phyloP scores from a whole-genome alignment of 352 stramenopile genomes.

The Phytophthora cryptogea region DNA sequence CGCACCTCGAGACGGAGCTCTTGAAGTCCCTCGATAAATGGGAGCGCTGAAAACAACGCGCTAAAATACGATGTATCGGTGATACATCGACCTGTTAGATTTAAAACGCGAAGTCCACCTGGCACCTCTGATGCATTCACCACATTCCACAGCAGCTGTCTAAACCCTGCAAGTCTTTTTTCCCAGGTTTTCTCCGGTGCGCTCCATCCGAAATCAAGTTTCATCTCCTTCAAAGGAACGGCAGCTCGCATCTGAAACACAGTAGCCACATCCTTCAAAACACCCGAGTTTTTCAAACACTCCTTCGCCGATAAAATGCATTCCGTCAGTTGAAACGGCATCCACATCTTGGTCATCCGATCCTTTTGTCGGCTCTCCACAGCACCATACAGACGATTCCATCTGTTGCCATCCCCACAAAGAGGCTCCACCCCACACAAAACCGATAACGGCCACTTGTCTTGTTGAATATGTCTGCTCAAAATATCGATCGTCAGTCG shows the following conservation, averaged over 20 bases:
- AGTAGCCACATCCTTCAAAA: constrained; percentile 11
- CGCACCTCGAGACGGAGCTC: constrained; percentile 14
- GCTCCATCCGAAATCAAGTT: constrained; percentile 21
- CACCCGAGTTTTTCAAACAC: constrained; percentile 12
- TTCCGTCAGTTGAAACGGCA: constrained; percentile 14
- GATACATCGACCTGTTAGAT: constrained; percentile 10
- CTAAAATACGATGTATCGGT: constrained; percentile 7
- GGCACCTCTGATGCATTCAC: background rate
- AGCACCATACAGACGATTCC: constrained; percentile 2
- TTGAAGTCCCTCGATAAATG: constrained; percentile 11
- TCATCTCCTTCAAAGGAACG: constrained; percentile 15
- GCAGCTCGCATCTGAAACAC: background rate
- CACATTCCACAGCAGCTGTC: constrained; percentile 13
- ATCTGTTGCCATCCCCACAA: constrained; percentile 2
- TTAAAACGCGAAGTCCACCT: constrained; percentile 1
- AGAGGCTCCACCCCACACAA: constrained; percentile 12
- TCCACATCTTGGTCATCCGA: constrained; percentile 16
- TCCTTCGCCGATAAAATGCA: constrained; percentile 15
- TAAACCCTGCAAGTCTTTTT: constrained; percentile 21
- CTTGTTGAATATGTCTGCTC: constrained; percentile 8
- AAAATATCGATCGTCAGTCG: constrained; percentile 19
- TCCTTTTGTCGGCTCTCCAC: background rate
- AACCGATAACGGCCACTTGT: constrained; percentile 14
- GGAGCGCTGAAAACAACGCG: constrained; percentile 18
- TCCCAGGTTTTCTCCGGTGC: constrained; percentile 9